Percentiles rank a stretch among this genome's conserved stretches.
phyloP scores from a whole-genome alignment of 345 rosid species.

The Euphorbia tirucalli region DNA sequence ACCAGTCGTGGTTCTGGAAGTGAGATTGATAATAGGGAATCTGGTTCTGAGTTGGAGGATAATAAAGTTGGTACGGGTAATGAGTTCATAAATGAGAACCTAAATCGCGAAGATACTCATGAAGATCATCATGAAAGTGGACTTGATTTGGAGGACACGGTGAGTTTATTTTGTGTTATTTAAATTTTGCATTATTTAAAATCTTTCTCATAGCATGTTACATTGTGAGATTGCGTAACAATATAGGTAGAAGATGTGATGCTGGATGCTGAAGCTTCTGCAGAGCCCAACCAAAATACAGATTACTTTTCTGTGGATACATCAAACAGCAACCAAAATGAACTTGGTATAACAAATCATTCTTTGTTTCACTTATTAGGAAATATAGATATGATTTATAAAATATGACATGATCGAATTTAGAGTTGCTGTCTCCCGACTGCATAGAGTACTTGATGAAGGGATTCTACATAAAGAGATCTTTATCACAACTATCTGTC shows the following conservation, averaged over 20 bases:
- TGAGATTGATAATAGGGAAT: constrained; percentile 28
- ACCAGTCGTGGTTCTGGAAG: constrained; percentile 25
- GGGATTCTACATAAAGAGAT: background rate
- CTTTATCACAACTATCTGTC: background rate
- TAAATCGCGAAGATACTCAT: constrained; percentile 27
- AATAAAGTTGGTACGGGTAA: constrained; percentile 19
- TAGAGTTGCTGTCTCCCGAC: background rate
- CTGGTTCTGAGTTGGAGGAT: constrained; percentile 26
- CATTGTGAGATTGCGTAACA: constrained; percentile 21
- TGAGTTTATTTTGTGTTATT: constrained; percentile 29
- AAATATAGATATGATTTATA: constrained; percentile 10
- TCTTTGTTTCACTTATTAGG: constrained; percentile 10
- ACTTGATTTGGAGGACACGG: constrained; percentile 33
- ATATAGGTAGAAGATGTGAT: constrained; percentile 34
- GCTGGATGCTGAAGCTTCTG: constrained; percentile 33
- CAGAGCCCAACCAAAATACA: constrained; percentile 20
- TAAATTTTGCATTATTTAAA: constrained; percentile 16
- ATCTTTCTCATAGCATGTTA: constrained; percentile 20
- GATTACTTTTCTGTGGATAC: constrained; percentile 27
- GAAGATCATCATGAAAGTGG: constrained; percentile 24
- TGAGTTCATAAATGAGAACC: constrained; percentile 24
- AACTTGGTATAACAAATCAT: constrained; percentile 39
- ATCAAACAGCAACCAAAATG: constrained; percentile 25
- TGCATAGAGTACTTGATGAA: background rate
- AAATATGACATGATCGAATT: constrained; percentile 5